These are phyloP conservation scores for Otatea glauca DNA, from an alignment of 176 grass and related monocot species.

Conservation along the genomic window DNA sequence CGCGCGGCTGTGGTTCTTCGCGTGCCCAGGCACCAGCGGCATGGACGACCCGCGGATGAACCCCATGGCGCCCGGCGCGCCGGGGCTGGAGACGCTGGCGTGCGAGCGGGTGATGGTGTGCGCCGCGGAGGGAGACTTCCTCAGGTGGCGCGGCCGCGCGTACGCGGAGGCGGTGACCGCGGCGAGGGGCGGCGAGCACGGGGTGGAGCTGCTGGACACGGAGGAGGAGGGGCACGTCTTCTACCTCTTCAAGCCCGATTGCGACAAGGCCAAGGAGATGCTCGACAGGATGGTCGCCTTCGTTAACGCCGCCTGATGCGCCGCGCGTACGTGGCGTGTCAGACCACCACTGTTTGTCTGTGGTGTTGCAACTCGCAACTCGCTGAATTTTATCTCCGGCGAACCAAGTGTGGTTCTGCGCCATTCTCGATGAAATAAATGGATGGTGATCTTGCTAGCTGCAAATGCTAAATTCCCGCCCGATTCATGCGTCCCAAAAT, in stretches of 20 bases:
- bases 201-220: conserved; percentile 47
- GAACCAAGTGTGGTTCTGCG: no score
- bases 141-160: conserved; percentile 48
- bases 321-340: no score
- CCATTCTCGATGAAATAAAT: not conserved
- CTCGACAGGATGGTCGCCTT: conserved; percentile 43
- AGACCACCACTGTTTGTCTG: not conserved
- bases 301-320: conserved; percentile 41
- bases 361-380: no score
- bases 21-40: conserved; percentile 28
- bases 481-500: no score
- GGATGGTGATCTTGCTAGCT: not conserved
- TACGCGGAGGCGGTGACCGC: conserved; percentile 54
- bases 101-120: conserved; percentile 56
- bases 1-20: conserved; percentile 33
- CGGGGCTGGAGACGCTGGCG: conserved; percentile 30
- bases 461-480: no score
- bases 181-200: conserved; percentile 9
- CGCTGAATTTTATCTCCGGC: no score
- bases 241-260: conserved; percentile 52
- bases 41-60: conserved; percentile 62
- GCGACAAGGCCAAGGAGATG: conserved; percentile 55
- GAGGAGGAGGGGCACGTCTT: conserved; percentile 55
- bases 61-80: conserved; percentile 40
- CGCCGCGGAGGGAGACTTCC: conserved; percentile 53